Percentiles rank a stretch among this genome's conserved stretches.
Conservation (phyloP, 805 yeast species). For the Wickerhamiella occidentalis region DNA sequence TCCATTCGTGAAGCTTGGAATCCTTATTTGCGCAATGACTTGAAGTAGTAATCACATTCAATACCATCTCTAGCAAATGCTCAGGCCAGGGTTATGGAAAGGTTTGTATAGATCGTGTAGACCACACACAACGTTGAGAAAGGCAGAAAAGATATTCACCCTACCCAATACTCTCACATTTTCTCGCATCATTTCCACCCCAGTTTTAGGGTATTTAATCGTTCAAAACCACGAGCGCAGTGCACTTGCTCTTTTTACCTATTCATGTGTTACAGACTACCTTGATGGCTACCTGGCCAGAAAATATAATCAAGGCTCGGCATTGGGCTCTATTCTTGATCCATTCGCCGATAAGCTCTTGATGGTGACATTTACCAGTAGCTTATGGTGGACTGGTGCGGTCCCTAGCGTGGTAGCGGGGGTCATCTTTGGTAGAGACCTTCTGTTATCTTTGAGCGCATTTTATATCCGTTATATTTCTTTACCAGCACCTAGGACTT, state of each 20-base stretch:
- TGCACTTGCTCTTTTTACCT: conserved; percentile 64
- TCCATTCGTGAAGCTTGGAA: background rate
- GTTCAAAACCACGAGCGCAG: conserved; percentile 46
- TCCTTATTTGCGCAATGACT: background rate
- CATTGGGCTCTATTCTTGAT: conserved; percentile 81
- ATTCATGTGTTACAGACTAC: conserved; percentile 83
- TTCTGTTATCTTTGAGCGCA: conserved; percentile 58
- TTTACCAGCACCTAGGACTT: conserved; percentile 63
- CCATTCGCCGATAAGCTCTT: conserved; percentile 91
- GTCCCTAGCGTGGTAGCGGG: conserved; percentile 52
- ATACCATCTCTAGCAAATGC: conserved; percentile 23
- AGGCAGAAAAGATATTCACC: conserved; percentile 52
- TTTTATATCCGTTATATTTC: conserved; percentile 59
- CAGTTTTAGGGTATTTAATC: conserved; percentile 70
- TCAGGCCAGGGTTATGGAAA: background rate
- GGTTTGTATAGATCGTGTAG: background rate
- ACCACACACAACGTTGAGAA: conserved; percentile 1
- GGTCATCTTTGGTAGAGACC: conserved; percentile 75
- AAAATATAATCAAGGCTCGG: conserved; percentile 57
- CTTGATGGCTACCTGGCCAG: conserved; percentile 90
- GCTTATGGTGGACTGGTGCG: conserved; percentile 52
- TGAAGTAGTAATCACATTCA: background rate
- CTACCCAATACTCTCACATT: conserved; percentile 78
- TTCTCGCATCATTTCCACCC: conserved; percentile 70
- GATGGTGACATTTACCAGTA: conserved; percentile 74